These are phyloP conservation scores for Protomyces arabidopsidicola DNA, from an alignment of 1,139 yeast species.

Conservation along the genomic window DNA sequence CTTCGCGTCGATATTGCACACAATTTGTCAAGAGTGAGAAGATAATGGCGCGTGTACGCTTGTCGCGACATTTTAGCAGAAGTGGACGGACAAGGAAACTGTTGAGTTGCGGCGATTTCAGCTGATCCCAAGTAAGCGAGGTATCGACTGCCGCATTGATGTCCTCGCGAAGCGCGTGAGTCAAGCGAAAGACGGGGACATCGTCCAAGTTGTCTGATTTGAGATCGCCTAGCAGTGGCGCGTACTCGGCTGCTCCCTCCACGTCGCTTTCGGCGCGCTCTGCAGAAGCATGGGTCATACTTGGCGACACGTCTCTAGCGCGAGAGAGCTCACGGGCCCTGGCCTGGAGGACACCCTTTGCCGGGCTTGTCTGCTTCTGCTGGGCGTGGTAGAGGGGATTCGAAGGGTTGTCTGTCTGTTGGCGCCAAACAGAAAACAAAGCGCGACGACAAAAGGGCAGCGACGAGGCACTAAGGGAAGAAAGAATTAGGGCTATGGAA, in stretches of 20 bases:
- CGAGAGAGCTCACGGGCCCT: too few relatives aligned
- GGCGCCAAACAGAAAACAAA: too few relatives aligned
- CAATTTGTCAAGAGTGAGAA: slow-evolving; percentile 42
- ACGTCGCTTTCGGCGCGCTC: background rate
- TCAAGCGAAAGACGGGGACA: slow-evolving; percentile 37
- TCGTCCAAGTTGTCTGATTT: slow-evolving; percentile 35
- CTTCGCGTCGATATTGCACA: slow-evolving; percentile 48
- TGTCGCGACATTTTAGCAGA: slow-evolving; percentile 37
- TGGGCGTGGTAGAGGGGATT: too few relatives aligned
- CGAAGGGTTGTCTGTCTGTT: too few relatives aligned
- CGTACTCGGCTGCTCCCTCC: background rate
- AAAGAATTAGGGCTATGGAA: background rate
- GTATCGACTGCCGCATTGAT: slow-evolving; percentile 47
- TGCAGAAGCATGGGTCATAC: background rate
- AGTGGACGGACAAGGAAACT: slow-evolving; percentile 52
- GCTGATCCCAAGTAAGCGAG: slow-evolving; percentile 53
- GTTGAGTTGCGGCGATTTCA: slow-evolving; percentile 53
- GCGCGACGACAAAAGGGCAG: too few relatives aligned
- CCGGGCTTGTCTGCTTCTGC: too few relatives aligned
- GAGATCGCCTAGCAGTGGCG: slow-evolving; percentile 5
- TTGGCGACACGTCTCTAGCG: too few relatives aligned
- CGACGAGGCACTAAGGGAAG: background rate
- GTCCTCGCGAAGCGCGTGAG: slow-evolving; percentile 34
- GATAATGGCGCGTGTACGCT: slow-evolving; percentile 39
- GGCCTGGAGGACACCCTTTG: too few relatives aligned